Conservation (phyloP, 192 early-diverging fungal genomes). For the Podila clonocystis region DNA sequence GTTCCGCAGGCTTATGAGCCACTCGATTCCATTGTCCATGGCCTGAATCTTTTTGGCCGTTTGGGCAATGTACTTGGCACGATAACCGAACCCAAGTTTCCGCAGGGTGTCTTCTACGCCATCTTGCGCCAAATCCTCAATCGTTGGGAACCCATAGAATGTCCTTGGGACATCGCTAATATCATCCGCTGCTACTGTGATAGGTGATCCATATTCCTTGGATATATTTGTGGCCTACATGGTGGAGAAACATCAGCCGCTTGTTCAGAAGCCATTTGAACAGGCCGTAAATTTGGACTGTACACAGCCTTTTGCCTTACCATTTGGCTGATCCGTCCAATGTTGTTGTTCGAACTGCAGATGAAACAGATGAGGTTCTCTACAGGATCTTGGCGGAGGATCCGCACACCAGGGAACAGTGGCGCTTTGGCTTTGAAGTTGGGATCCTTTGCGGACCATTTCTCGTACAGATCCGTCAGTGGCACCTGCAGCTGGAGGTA, state of each 20-base stretch:
- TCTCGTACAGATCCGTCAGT: conserved; percentile 63
- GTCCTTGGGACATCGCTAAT: conserved; percentile 3
- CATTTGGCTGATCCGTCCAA: conserved; percentile 88
- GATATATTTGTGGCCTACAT: conserved; percentile 62
- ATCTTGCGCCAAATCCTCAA: conserved; percentile 61
- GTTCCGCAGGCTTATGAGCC: conserved; percentile 71
- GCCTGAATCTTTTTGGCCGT: conserved; percentile 67
- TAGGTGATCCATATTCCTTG: conserved; percentile 52
- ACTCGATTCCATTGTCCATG: conserved; percentile 58
- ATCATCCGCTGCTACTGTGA: conserved; percentile 22
- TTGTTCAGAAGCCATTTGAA: neutral
- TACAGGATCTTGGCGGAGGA: conserved; percentile 83
- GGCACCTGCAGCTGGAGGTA: conserved; percentile 90
- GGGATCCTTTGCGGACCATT: conserved; percentile 68
- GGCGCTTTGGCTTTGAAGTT: conserved; percentile 72
- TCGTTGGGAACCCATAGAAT: conserved; percentile 78
- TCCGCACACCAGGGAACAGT: conserved; percentile 73
- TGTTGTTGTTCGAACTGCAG: conserved; percentile 96
- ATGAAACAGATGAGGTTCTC: conserved; percentile 94
- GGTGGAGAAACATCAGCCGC: neutral
- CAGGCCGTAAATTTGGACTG: neutral
- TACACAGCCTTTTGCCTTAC: conserved; percentile 38
- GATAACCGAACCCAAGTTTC: conserved; percentile 91
- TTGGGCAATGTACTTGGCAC: conserved; percentile 90
- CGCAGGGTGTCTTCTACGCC: conserved; percentile 74